Evolutionary conservation across 345 rosid species (phyloP).

Genomic region (Gynandropsis gynandra): DNA sequence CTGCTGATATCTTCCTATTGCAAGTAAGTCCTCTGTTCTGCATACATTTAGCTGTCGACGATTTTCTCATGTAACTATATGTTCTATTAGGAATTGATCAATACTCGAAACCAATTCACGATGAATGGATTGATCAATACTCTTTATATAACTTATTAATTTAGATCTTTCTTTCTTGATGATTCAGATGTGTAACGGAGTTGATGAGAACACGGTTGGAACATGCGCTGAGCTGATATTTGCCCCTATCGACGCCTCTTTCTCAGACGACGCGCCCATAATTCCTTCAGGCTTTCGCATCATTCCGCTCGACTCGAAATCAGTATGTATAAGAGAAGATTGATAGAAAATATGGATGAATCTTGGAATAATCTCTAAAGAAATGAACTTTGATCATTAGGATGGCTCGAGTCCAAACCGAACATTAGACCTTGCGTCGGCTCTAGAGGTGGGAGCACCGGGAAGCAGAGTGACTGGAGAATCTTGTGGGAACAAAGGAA

Average conservation of each 20-base stretch:
- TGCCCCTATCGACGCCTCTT: constrained; percentile 95
- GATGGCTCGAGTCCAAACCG: constrained; percentile 84
- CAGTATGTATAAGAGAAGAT: constrained; percentile 47
- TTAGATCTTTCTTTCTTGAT: constrained; percentile 1
- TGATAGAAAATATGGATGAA: too few relatives aligned
- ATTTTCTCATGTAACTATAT: not conserved
- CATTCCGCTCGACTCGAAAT: constrained; percentile 77
- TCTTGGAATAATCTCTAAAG: not conserved
- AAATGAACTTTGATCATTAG: constrained; percentile 25
- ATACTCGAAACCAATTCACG: too few relatives aligned
- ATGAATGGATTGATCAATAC: too few relatives aligned
- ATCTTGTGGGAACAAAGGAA: constrained; percentile 40
- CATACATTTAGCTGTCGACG: not conserved
- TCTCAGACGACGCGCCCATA: constrained; percentile 91
- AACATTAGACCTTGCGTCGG: constrained; percentile 90
- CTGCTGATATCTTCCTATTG: constrained; percentile 83
- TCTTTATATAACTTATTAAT: too few relatives aligned
- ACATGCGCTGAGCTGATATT: constrained; percentile 81
- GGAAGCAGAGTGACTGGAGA: constrained; percentile 57
- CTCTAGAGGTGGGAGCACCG: constrained; percentile 64
- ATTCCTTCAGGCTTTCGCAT: constrained; percentile 96
- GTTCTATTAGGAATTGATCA: too few relatives aligned
- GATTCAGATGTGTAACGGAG: constrained; percentile 83
- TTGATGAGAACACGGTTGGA: constrained; percentile 82
- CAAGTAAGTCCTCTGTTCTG: constrained; percentile 49